These are phyloP conservation scores for Pseudogymnoascus sp. DNA, from an alignment of 2,329 filamentous ascomycete genomes.

Conservation along the genomic window DNA sequence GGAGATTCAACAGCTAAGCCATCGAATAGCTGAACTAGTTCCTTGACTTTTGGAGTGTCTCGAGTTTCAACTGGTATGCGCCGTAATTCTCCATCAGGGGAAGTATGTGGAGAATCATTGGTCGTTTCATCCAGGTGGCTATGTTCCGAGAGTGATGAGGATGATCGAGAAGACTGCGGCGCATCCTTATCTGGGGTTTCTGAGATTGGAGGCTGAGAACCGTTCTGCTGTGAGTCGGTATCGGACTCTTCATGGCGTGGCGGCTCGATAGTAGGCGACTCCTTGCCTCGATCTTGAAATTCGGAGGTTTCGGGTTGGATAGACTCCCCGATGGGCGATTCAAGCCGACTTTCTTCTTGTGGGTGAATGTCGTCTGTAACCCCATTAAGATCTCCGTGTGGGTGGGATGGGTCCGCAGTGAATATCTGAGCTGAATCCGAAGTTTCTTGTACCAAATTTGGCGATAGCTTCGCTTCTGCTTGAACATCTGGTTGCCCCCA, in stretches of 20 bases:
- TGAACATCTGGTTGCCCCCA: background rate
- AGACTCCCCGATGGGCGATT: background rate
- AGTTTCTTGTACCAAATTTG: background rate
- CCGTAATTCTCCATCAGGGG: constrained; percentile 27
- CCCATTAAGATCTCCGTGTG: background rate
- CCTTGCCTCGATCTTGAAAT: background rate
- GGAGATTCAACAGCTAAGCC: constrained; percentile 17
- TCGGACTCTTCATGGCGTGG: background rate
- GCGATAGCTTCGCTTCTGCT: background rate
- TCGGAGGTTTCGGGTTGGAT: background rate
- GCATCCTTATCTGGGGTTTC: constrained; percentile 14
- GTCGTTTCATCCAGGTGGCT: constrained; percentile 23
- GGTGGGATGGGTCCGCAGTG: background rate
- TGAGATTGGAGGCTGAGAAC: background rate
- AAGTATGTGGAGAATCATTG: constrained; percentile 27
- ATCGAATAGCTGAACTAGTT: constrained; percentile 25
- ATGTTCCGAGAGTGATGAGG: constrained; percentile 26
- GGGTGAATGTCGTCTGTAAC: no score
- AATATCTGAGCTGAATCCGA: background rate
- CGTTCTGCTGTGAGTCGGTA: background rate
- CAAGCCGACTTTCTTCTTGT: background rate
- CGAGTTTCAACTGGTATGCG: constrained; percentile 15
- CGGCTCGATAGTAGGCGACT: background rate
- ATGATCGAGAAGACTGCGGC: constrained; percentile 21
- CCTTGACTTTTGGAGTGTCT: constrained; percentile 22